Evolutionary conservation across 1,284 basidiomycete species (phyloP).

Genomic region (Cystobasidium slooffiae): DNA sequence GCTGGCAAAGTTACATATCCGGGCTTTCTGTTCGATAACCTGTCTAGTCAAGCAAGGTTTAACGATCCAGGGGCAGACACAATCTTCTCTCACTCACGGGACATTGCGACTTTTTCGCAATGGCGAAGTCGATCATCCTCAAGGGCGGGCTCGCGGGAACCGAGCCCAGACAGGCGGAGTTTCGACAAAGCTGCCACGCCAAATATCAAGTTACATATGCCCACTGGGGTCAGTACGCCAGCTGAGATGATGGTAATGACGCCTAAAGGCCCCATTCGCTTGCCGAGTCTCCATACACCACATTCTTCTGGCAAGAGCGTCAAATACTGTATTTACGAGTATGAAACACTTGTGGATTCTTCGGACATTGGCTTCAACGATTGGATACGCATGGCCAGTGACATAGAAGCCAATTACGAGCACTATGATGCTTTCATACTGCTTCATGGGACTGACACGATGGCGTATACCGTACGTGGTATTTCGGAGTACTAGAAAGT

Average conservation of each 20-base stretch:
- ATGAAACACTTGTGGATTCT: constrained; percentile 83
- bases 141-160: constrained; percentile 19
- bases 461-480: constrained; percentile 57
- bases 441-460: constrained; percentile 90
- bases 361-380: constrained; percentile 81
- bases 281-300: constrained; percentile 45
- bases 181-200: constrained; percentile 8
- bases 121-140: constrained; percentile 34
- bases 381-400: constrained; percentile 84
- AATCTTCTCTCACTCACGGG: constrained; percentile 40
- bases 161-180: constrained; percentile 24
- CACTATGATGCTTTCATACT: constrained; percentile 87
- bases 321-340: constrained; percentile 61
- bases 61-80: constrained; percentile 32
- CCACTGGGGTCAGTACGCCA: neutral
- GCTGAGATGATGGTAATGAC: constrained; percentile 39
- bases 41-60: constrained; percentile 39
- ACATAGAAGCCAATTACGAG: constrained; percentile 85
- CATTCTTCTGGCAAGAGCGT: constrained; percentile 26
- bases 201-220: constrained; percentile 16
- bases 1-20: constrained; percentile 41
- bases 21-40: constrained; percentile 44
- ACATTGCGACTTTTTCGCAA: constrained; percentile 34
- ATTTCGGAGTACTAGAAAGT: neutral
- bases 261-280: constrained; percentile 30